Percentiles rank a stretch among this genome's conserved stretches.
These are phyloP conservation scores for Silene latifolia DNA, from an alignment of 148 eudicot genomes.

Conservation along the genomic window DNA sequence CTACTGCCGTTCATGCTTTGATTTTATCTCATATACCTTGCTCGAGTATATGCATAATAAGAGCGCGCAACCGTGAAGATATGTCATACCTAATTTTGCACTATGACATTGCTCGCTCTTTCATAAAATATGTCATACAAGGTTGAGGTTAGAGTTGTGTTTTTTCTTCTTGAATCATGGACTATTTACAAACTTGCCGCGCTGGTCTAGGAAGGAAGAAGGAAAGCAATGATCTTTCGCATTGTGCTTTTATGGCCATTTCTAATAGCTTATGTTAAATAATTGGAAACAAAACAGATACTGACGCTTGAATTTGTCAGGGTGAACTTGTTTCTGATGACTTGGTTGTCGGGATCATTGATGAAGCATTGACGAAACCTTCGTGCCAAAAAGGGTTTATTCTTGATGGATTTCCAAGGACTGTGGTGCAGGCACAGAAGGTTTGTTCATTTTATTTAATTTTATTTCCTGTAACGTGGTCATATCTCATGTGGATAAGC, in stretches of 20 bases:
- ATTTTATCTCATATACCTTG: no score
- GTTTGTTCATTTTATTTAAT: slow-evolving; percentile 22
- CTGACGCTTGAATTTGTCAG: slow-evolving; percentile 30
- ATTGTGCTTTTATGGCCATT: neutral
- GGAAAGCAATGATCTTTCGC: no score
- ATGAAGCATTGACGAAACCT: slow-evolving; percentile 86
- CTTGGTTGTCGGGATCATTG: slow-evolving; percentile 87
- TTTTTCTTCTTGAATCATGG: no score
- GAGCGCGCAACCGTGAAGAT: no score
- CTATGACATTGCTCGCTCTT: no score
- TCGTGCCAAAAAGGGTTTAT: slow-evolving; percentile 93
- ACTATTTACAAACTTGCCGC: no score
- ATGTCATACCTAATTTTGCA: no score
- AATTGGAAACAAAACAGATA: neutral
- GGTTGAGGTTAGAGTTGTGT: no score
- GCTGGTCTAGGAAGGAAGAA: no score
- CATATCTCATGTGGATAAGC: neutral
- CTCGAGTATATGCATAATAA: no score
- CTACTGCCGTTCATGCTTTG: neutral
- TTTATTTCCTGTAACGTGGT: no score
- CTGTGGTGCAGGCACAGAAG: slow-evolving; percentile 85
- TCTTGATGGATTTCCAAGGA: slow-evolving; percentile 97
- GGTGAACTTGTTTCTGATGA: slow-evolving; percentile 90
- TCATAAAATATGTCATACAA: no score
- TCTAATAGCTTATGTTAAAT: neutral